These are phyloP conservation scores for Mucor racemosus DNA, from an alignment of 371 early-diverging fungal genomes.

Conservation along the genomic window DNA sequence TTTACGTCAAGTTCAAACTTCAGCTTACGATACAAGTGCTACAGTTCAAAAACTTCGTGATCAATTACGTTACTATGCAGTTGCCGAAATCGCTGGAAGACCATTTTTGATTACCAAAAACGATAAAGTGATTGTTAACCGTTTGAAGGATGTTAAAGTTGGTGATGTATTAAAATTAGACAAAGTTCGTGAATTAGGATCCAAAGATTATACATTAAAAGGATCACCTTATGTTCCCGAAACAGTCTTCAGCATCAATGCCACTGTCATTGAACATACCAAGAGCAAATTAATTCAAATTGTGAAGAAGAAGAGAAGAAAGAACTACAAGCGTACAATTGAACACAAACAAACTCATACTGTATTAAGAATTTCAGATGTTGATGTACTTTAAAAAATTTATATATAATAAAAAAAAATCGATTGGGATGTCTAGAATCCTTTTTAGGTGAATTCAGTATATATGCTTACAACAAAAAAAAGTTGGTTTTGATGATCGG, in stretches of 20 bases:
- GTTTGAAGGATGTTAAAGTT: constrained; percentile 77
- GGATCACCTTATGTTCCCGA: constrained; percentile 88
- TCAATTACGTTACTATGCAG: constrained; percentile 77
- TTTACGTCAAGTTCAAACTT: constrained; percentile 27
- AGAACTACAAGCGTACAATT: constrained; percentile 79
- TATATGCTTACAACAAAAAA: constrained; percentile 15
- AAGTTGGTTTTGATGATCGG: constrained; percentile 2
- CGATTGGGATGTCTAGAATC: neutral
- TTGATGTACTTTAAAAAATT: constrained; percentile 57
- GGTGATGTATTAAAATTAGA: constrained; percentile 90
- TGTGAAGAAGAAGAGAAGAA: constrained; percentile 89
- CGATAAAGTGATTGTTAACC: constrained; percentile 86
- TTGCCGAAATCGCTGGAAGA: constrained; percentile 87
- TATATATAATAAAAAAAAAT: neutral
- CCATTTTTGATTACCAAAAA: constrained; percentile 87
- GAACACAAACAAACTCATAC: constrained; percentile 79
- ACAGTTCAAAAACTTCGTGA: constrained; percentile 53
- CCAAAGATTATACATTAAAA: constrained; percentile 82
- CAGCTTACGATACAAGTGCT: constrained; percentile 17
- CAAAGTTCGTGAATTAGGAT: constrained; percentile 88
- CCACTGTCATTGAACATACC: constrained; percentile 91
- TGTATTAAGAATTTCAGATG: constrained; percentile 75
- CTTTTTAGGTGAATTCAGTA: constrained; percentile 1
- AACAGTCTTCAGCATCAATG: constrained; percentile 73
- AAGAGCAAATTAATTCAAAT: constrained; percentile 78